A percentile compares a stretch with the other conserved stretches of the same genome.
These are phyloP conservation scores for Schizonepeta tenuifolia DNA, from an alignment of 257 asterid species.

Conservation along the genomic window DNA sequence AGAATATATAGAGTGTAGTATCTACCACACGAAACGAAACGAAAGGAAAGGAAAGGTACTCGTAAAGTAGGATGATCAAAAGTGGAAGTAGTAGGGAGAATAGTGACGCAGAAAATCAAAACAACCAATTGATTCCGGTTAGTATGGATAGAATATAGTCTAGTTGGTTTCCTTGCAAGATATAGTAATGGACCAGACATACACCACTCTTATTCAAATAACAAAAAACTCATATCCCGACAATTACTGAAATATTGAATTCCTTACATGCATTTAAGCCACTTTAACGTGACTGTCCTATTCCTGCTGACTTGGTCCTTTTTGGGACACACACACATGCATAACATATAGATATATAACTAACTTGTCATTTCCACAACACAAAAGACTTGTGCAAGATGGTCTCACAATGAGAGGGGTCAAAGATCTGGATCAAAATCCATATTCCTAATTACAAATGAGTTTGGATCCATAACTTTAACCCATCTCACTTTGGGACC, in stretches of 20 bases:
- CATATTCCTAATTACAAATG: too few species aligned
- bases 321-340: not conserved
- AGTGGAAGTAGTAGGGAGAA: not conserved
- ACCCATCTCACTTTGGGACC: too few species aligned
- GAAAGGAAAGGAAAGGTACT: too few species aligned
- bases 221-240: not conserved
- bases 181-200: slow-evolving; percentile 11
- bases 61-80: not conserved
- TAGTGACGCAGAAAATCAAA: slow-evolving; percentile 15
- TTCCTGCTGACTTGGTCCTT: slow-evolving; percentile 33
- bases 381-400: too few species aligned
- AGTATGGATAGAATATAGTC: slow-evolving; percentile 23
- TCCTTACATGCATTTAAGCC: slow-evolving; percentile 22
- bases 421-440: too few species aligned
- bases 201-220: not conserved
- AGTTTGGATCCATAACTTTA: too few species aligned
- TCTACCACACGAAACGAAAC: too few species aligned
- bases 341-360: not conserved
- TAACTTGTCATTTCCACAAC: slow-evolving; percentile 23
- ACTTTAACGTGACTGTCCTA: slow-evolving; percentile 30
- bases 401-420: too few species aligned
- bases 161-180: slow-evolving; percentile 24
- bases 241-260: not conserved
- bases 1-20: too few species aligned
- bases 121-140: slow-evolving; percentile 22